Conservation (phyloP, 192 early-diverging fungal species). For the Gonapodya sp. region DNA sequence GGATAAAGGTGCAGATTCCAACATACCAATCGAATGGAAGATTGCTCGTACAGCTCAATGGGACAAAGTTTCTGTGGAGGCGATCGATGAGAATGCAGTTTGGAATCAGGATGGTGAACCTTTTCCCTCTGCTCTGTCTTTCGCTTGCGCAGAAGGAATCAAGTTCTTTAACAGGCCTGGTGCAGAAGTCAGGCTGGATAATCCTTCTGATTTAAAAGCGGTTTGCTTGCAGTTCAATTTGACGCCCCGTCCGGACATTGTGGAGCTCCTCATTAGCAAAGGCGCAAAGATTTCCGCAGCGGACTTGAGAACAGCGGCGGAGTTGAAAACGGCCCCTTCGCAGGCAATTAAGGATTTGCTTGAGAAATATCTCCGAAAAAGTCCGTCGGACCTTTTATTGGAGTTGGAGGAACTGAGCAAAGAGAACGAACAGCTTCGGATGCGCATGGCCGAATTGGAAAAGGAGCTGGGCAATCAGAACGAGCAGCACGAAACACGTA, state of each 20-base stretch:
- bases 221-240: neutral
- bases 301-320: neutral
- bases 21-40: neutral
- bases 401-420: neutral
- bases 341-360: neutral
- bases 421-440: neutral
- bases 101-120: neutral
- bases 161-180: neutral
- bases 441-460: neutral
- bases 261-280: neutral
- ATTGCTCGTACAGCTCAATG: neutral
- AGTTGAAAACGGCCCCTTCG: neutral
- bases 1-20: neutral
- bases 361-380: neutral
- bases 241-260: neutral
- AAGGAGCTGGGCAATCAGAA: no score
- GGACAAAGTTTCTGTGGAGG: neutral
- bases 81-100: neutral
- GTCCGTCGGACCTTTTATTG: neutral
- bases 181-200: neutral
- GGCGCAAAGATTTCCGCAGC: neutral
- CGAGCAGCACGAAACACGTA: no score
- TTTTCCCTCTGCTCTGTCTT: no score
- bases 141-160: neutral
- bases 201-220: neutral